A percentile compares a stretch with the other conserved stretches of the same genome.
Conservation (phyloP, 2,329 filamentous ascomycete species). For the Fusarium subtropicale region DNA sequence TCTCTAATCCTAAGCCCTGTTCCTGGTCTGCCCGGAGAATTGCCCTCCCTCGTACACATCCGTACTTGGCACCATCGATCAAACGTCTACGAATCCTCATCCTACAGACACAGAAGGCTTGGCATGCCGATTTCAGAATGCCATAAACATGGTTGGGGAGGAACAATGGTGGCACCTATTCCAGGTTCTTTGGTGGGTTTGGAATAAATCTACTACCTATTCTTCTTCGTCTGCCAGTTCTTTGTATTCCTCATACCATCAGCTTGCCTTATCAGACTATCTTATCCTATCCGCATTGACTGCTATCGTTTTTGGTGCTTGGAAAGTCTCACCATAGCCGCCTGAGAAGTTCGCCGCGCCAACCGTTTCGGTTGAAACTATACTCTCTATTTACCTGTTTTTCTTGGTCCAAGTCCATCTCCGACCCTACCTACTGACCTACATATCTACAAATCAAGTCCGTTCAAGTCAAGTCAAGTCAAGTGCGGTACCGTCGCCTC, state of each 20-base stretch:
- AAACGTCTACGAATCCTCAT: conserved; percentile 12
- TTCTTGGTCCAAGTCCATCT: background rate
- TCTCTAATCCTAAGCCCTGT: background rate
- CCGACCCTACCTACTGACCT: conserved; percentile 1
- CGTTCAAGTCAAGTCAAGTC: background rate
- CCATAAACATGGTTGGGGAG: background rate
- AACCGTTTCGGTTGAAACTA: conserved; percentile 3
- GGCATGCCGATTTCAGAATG: conserved; percentile 6
- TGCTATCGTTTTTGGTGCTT: background rate
- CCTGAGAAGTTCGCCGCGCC: conserved; percentile 6
- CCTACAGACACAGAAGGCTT: conserved; percentile 20
- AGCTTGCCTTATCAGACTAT: background rate
- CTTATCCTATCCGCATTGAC: background rate
- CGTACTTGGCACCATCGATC: conserved; percentile 5
- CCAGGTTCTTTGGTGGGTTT: background rate
- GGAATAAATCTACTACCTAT: background rate
- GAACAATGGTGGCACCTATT: conserved; percentile 1
- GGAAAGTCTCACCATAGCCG: conserved; percentile 8
- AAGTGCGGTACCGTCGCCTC: background rate
- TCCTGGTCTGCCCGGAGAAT: conserved; percentile 24
- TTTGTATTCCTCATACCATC: background rate
- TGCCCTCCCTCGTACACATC: conserved; percentile 27
- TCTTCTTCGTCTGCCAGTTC: background rate
- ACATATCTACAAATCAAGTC: background rate
- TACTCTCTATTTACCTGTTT: conserved; percentile 4